Conservation (phyloP, 2,329 filamentous ascomycete genomes). For the Penicillium sp. region DNA sequence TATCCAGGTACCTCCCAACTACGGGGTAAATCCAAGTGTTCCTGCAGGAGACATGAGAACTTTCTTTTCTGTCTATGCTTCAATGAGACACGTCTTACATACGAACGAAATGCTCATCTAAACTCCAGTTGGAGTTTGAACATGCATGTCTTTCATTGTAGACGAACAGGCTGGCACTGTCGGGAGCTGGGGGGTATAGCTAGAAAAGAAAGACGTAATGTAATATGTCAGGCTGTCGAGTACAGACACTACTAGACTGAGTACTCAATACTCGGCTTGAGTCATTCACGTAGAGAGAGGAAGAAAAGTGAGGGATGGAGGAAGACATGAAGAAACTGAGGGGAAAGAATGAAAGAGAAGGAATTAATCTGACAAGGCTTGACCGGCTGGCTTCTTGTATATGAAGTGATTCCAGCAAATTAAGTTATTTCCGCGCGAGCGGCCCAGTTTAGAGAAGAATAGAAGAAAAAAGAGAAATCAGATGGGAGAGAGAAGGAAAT, state of each 20-base stretch:
- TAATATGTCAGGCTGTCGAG: slow-evolving; percentile 4
- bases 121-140: no score
- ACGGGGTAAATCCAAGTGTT: neutral
- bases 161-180: slow-evolving; percentile 3
- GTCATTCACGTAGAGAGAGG: neutral
- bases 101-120: no score
- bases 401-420: slow-evolving; percentile 8
- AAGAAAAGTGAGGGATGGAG: slow-evolving; percentile 8
- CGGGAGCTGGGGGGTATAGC: slow-evolving; percentile 13
- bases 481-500: slow-evolving; percentile 13
- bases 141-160: slow-evolving; percentile 2
- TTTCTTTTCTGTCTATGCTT: neutral
- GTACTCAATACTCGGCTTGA: neutral
- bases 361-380: slow-evolving; percentile 13
- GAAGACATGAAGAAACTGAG: neutral
- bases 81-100: slow-evolving; percentile 12
- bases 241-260: neutral
- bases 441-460: slow-evolving; percentile 17
- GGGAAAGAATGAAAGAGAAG: slow-evolving; percentile 4
- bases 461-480: slow-evolving; percentile 5
- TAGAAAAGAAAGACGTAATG: no score
- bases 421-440: slow-evolving; percentile 26
- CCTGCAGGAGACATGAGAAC: slow-evolving; percentile 1
- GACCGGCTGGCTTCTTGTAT: slow-evolving; percentile 11
- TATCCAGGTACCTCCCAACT: no score